Base-by-base conservation (phyloP, 129 eudicot genomes). In the Oenanthe sinensis region DNA sequence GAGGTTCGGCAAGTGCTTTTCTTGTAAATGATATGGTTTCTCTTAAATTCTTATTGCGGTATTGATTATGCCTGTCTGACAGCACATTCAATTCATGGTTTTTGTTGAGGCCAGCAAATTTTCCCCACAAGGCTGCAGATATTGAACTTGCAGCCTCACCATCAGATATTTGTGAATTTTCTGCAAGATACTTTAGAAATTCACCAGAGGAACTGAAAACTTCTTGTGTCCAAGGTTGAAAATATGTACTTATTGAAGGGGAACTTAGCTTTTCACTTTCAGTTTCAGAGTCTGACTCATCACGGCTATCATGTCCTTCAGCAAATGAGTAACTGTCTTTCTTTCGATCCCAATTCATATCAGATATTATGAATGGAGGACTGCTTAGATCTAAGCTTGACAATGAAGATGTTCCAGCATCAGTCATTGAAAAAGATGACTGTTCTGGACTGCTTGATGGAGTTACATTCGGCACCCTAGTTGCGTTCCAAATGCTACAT, bases 381-480 rank as follows among this genome's bases (percentile, higher is more conserved):
- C 84, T 76, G 12, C 84, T 85, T 2, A 82, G 78, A 46, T 88
- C 96, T 16, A 81, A 82, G 85, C 94, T 90, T 75, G 96, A 89
- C 75, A 90, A 75, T 2, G 97, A 89, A n/a, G 96, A 81, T 77
- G 85, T 87, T 81, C 87, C 83, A 48, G 47, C 84, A 74, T 83
- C 85, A 28, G 90, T 91, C 15, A 89, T 74, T 75, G 94, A 77
- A 79, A 84, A 89, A 1, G 89, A 80, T 42, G 89, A 65, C 39
- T 89, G 97, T 67, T 87, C 98, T 5, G 98, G 98, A 81, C 94
- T 93, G 86, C 94, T 85, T 50, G 78, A 89, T 2, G 98, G 98
- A 76, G 98, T 93, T 62, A 93, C 96, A 40, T 93, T 93, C 45
- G 97, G 98, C 75, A 89, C 98, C 77, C 81, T 80, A 24, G 87